Evolutionary conservation across 177 flowering plant species (phyloP).

Genomic region (Vitis hybrid): DNA sequence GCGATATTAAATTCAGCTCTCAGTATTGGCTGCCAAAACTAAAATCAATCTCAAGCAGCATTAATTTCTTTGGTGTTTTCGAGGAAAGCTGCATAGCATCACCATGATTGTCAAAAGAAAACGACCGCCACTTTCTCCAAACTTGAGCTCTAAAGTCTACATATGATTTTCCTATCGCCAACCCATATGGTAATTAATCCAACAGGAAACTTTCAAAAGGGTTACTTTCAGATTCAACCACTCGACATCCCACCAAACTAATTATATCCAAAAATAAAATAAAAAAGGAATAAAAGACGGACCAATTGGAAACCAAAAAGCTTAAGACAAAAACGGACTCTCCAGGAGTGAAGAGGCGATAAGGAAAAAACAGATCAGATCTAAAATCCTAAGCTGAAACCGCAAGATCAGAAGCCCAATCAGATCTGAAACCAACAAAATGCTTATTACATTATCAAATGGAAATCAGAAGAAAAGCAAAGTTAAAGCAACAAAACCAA

Average conservation of each 20-base stretch:
- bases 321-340: neutral
- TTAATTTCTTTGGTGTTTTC: no score
- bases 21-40: no score
- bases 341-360: neutral
- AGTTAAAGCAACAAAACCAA: no score
- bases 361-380: neutral
- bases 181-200: neutral
- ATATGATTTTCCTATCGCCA: neutral
- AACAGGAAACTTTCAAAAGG: conserved; percentile 7
- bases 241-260: conserved; percentile 1
- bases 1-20: no score
- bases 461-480: no score
- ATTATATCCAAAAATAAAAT: neutral
- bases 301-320: neutral
- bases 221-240: conserved; percentile 1
- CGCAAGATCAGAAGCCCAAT: neutral
- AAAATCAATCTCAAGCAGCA: no score
- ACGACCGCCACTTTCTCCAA: neutral
- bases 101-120: no score
- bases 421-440: neutral
- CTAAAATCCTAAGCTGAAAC: neutral
- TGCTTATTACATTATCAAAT: neutral
- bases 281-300: neutral
- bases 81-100: no score
- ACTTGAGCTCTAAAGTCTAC: neutral